Evolutionary conservation across 2,329 filamentous ascomycete species (phyloP).

Genomic region (Macrophomina pseudophaseolina): DNA sequence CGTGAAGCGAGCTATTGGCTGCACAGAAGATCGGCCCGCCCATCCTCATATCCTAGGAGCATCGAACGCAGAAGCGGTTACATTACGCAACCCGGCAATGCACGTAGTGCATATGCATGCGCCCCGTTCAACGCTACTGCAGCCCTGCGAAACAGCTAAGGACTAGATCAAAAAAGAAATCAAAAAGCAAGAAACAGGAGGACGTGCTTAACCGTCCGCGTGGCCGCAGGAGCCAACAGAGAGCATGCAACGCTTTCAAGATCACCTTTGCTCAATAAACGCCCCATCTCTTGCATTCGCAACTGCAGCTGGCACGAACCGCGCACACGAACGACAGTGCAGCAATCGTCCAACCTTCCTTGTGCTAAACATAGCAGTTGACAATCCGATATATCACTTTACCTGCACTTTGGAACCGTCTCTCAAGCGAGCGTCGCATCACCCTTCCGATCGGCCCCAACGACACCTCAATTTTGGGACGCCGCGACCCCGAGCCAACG

Average conservation of each 20-base stretch:
- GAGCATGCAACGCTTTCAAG: background rate
- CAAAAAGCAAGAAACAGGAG: background rate
- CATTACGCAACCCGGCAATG: background rate
- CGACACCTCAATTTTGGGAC: background rate
- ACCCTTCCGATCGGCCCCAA: background rate
- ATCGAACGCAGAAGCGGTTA: background rate
- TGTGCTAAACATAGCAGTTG: background rate
- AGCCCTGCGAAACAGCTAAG: constrained; percentile 5
- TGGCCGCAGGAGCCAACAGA: constrained; percentile 3
- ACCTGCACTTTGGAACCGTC: background rate
- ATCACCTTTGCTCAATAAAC: background rate
- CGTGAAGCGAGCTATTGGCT: constrained; percentile 9
- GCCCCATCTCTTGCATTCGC: background rate
- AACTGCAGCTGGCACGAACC: background rate
- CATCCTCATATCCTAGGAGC: constrained; percentile 7
- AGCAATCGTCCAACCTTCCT: background rate
- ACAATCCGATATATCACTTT: constrained; percentile 5
- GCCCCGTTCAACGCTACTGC: background rate
- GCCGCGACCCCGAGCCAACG: background rate
- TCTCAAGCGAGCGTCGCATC: background rate
- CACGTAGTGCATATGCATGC: constrained; percentile 5
- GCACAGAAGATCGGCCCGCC: constrained; percentile 8
- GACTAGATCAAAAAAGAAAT: background rate
- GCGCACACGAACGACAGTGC: background rate
- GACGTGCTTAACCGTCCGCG: constrained; percentile 14